Conservation (phyloP, 148 eudicot genomes). For the Vaccinium macrocarpon region DNA sequence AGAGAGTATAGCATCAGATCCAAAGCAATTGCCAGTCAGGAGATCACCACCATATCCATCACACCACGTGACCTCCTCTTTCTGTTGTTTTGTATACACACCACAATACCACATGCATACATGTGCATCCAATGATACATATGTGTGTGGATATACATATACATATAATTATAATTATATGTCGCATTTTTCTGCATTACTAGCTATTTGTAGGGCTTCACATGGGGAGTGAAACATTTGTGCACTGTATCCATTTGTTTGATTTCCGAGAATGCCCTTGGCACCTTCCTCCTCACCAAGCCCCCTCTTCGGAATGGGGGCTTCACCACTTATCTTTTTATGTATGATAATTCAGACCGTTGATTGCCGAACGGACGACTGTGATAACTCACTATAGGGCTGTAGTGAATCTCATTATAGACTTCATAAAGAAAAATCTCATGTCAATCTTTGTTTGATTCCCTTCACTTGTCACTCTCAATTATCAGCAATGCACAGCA, state of each 20-base stretch:
- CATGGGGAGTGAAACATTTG: not conserved
- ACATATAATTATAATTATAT: too few relatives aligned
- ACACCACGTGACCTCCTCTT: not conserved
- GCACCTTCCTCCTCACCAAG: not conserved
- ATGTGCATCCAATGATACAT: not conserved
- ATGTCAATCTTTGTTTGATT: not conserved
- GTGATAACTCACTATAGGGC: too few relatives aligned
- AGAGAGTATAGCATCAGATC: not conserved
- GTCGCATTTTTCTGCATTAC: not conserved
- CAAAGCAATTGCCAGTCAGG: conserved; percentile 1
- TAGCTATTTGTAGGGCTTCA: conserved; percentile 4
- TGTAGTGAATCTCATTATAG: too few relatives aligned
- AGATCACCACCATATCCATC: not conserved
- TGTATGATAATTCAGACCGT: too few relatives aligned
- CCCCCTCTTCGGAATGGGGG: too few relatives aligned
- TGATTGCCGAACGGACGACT: too few relatives aligned
- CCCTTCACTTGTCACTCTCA: not conserved
- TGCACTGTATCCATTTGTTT: not conserved
- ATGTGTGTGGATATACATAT: not conserved
- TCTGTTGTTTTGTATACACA: not conserved
- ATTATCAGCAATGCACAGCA: not conserved
- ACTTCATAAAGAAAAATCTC: not conserved
- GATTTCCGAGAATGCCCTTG: not conserved
- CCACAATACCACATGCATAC: conserved; percentile 6
- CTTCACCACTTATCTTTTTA: too few relatives aligned